Percentiles rank a stretch among this genome's conserved stretches.
Evolutionary conservation across 2,329 filamentous ascomycete species (phyloP).

Genomic region (Dissoconium aciculare): DNA sequence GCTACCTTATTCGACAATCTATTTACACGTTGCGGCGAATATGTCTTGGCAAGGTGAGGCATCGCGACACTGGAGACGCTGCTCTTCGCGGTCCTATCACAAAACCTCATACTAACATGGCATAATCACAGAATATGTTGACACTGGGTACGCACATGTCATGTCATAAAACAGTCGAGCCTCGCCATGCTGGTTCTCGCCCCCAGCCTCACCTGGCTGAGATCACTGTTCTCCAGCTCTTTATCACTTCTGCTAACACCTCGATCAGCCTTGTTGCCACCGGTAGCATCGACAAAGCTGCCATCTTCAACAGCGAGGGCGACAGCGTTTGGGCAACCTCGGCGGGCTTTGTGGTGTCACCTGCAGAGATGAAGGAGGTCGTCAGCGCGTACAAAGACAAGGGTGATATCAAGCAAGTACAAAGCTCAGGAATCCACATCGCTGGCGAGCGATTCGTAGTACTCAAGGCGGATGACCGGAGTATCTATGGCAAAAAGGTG

Average conservation of each 20-base stretch:
- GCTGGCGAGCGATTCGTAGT: constrained; percentile 65
- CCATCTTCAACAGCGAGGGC: constrained; percentile 68
- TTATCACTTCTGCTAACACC: constrained; percentile 30
- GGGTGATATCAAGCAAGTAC: constrained; percentile 47
- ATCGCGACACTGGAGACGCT: too few species aligned
- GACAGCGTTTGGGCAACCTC: constrained; percentile 67
- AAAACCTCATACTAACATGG: neutral
- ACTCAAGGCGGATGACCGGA: constrained; percentile 59
- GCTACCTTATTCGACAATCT: too few species aligned
- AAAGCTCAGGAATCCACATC: constrained; percentile 59
- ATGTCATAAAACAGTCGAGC: too few species aligned
- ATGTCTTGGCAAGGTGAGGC: constrained; percentile 1
- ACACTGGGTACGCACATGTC: neutral
- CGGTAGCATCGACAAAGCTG: constrained; percentile 67
- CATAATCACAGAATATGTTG: neutral
- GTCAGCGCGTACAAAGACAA: constrained; percentile 39
- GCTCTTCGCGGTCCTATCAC: too few species aligned
- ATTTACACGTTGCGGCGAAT: constrained; percentile 4
- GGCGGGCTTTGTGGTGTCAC: constrained; percentile 55
- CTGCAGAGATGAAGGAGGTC: constrained; percentile 41
- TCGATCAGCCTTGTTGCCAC: constrained; percentile 61
- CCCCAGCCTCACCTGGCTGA: constrained; percentile 23
- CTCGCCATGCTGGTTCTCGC: constrained; percentile 3
- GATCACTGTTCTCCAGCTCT: constrained; percentile 35
- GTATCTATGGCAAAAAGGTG: constrained; percentile 78